Evolutionary conservation across 306 rosid genomes (phyloP).

Genomic region (Quercus alba): DNA sequence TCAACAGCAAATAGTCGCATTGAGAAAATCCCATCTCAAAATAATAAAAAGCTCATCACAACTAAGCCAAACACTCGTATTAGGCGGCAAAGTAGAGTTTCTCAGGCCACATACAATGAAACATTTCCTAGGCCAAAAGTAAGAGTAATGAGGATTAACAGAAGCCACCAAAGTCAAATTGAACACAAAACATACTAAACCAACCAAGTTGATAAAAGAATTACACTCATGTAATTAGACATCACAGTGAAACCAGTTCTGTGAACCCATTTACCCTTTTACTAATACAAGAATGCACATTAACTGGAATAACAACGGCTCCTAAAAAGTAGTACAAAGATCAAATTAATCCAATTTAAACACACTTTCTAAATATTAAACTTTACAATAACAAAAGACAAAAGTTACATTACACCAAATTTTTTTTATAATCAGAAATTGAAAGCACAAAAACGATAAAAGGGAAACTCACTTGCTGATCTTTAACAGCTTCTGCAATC

Average conservation of each 20-base stretch:
- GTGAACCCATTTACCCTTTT: neutral
- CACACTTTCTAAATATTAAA: neutral
- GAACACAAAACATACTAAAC: neutral
- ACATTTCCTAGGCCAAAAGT: neutral
- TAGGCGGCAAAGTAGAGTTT: neutral
- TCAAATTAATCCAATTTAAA: neutral
- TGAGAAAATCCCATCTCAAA: neutral
- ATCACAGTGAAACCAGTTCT: neutral
- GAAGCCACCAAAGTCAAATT: neutral
- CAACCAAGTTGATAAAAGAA: neutral
- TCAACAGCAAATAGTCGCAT: neutral
- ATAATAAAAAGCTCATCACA: neutral
- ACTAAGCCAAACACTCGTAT: neutral
- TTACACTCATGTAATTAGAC: neutral
- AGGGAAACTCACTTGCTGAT: conserved; percentile 55
- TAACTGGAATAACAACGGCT: too few species aligned
- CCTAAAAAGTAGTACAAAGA: neutral
- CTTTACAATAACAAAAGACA: neutral
- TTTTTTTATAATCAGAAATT: neutral
- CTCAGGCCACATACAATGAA: neutral
- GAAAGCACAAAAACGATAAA: neutral
- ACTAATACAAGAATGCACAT: neutral
- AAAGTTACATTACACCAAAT: neutral
- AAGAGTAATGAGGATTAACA: neutral
- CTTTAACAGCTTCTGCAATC: conserved; percentile 64